These are phyloP conservation scores for Sanghuangporus sanghuang DNA, from an alignment of 1,284 basidiomycete species.

Conservation along the genomic window DNA sequence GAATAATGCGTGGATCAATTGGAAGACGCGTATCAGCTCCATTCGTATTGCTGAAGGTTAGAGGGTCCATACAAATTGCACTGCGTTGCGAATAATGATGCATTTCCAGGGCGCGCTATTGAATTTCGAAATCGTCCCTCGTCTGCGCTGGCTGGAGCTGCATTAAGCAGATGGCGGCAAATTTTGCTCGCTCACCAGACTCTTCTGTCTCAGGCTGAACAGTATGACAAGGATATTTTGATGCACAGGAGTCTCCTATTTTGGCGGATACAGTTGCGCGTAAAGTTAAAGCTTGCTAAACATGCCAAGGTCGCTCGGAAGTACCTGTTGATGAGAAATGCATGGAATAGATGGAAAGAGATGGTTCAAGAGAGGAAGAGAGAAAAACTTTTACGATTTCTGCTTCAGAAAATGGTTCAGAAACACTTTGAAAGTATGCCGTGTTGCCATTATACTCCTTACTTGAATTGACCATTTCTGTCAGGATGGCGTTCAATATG, in stretches of 20 bases:
- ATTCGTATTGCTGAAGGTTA: conserved; percentile 43
- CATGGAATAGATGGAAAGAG: conserved; percentile 48
- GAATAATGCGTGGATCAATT: conserved; percentile 44
- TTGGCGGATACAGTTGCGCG: conserved; percentile 57
- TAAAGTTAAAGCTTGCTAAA: conserved; percentile 45
- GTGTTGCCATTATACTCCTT: neutral
- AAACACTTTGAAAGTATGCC: conserved; percentile 20
- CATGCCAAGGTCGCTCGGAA: conserved; percentile 55
- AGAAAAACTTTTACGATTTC: conserved; percentile 39
- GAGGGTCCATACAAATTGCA: neutral
- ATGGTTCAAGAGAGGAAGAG: conserved; percentile 45
- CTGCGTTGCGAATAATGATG: neutral
- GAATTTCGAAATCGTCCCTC: conserved; percentile 18
- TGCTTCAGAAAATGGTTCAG: conserved; percentile 35
- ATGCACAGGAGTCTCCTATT: conserved; percentile 42
- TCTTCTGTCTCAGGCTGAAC: conserved; percentile 44
- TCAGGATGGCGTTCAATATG: conserved; percentile 13
- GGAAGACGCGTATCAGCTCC: conserved; percentile 45
- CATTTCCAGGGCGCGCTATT: conserved; percentile 6
- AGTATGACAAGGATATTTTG: conserved; percentile 38
- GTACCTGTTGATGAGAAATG: conserved; percentile 46
- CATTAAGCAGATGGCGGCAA: conserved; percentile 14
- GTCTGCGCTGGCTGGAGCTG: conserved; percentile 5
- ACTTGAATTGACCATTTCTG: neutral
- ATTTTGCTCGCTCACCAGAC: conserved; percentile 39